Evolutionary conservation across 306 rosid species (phyloP), one percentile per base, ranked within the genome.

Genomic region (Prunus dulcis): DNA sequence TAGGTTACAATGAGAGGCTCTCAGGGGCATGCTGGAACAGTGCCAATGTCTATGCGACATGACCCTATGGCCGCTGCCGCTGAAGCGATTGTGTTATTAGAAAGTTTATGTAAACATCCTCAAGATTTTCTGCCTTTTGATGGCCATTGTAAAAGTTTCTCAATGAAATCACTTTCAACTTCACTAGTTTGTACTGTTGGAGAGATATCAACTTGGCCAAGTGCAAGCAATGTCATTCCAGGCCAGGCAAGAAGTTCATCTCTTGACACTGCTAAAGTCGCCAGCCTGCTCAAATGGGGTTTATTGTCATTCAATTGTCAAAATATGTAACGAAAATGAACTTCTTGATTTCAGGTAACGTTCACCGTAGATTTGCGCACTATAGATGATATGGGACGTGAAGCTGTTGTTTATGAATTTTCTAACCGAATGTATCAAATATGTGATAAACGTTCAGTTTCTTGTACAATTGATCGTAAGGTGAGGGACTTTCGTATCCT

Each of bases 171-270:
- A 49, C 97, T 95, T 81, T 89, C 97, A 58, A 85, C 82, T 79
- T 92, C 98, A 6, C 97, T 95, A 78, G 97, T 95, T 19, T 95
- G 98, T 79, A 90, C 98, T 7, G 97, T 92, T 65, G 98, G 98
- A 72, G 98, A 92, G 86, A 92, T 95, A 85, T 89, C 97, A 52
- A 89, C 97, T 51, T 95, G 98, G 98, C 98, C 98, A 19, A 95
- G 97, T 86, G 97, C 98, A 81, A 95, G 97, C 72, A 95, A 95
- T 82, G 98, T 95, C 78, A 92, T 95, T 85, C 97, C 97, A 56
- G 97, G 98, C 86, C 92, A 95, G 98, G 97, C 86, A 95, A 88
- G 95, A 71, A 57, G 75, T 80, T 80, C 78, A 76, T 77, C 74
- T 77, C 60, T 61, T 14, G 63, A 79, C n/a, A 75, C 52, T 71